phyloP scores from a whole-genome alignment of 225 moss, liverwort and hornwort species.

The Physcomitrellopsis africana region DNA sequence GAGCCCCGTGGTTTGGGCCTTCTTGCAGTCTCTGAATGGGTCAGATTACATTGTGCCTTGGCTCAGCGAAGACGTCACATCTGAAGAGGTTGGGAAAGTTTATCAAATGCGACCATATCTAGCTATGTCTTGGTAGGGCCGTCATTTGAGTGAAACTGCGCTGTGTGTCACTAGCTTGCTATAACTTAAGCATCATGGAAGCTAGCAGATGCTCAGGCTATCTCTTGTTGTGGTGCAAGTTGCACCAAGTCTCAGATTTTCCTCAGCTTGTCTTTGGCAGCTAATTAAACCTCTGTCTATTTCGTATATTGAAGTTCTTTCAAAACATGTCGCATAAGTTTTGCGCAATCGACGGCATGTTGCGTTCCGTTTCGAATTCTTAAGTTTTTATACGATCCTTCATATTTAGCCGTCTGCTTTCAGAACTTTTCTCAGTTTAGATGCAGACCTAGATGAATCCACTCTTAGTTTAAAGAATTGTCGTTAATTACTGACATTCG shows the following conservation, averaged over 20 bases:
- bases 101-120: no score
- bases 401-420: no score
- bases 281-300: neutral
- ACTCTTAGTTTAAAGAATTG: no score
- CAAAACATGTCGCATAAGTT: neutral
- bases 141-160: neutral
- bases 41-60: neutral
- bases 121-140: neutral
- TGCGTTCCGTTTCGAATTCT: neutral
- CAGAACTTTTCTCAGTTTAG: no score
- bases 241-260: neutral
- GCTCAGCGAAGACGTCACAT: neutral
- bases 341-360: neutral
- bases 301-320: neutral
- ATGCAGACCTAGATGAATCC: no score
- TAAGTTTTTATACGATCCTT: no score
- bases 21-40: neutral
- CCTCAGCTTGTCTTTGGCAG: neutral
- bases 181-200: neutral
- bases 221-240: neutral
- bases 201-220: neutral
- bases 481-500: no score
- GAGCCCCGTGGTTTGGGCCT: conserved; percentile 6
- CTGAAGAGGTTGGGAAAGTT: neutral
- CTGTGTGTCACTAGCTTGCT: neutral